Percentiles rank a stretch among this genome's conserved stretches.
Conservation (phyloP, 306 rosid genomes). For the Parietaria judaica region DNA sequence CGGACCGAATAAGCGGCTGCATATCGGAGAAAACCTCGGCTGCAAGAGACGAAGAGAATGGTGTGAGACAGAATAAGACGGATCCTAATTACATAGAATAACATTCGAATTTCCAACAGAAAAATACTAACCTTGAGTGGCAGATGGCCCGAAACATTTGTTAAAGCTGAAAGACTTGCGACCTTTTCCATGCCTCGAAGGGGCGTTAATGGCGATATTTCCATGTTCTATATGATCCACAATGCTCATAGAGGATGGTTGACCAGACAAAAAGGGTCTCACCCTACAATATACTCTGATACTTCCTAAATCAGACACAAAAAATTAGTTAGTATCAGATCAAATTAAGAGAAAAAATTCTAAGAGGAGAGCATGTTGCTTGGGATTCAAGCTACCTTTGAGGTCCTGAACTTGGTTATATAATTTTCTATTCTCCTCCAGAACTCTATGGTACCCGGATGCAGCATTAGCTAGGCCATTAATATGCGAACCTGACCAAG, state of each 20-base stretch:
- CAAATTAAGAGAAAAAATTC: background rate
- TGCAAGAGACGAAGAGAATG: constrained; percentile 21
- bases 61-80: constrained; percentile 1
- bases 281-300: constrained; percentile 96
- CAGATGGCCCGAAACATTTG: constrained; percentile 81
- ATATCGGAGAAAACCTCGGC: constrained; percentile 81
- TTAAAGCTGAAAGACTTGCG: constrained; percentile 68
- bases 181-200: constrained; percentile 77
- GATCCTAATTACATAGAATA: constrained; percentile 8
- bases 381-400: constrained; percentile 46
- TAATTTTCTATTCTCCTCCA: constrained; percentile 84
- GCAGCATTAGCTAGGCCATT: constrained; percentile 87
- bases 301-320: constrained; percentile 58
- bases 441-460: constrained; percentile 86
- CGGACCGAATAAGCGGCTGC: constrained; percentile 86
- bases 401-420: constrained; percentile 97
- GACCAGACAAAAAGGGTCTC: constrained; percentile 74
- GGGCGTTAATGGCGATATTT: constrained; percentile 55
- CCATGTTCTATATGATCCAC: constrained; percentile 84
- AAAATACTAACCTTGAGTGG: constrained; percentile 64
- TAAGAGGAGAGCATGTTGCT: constrained; percentile 1
- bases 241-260: constrained; percentile 45
- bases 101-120: constrained; percentile 10
- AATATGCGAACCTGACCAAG: constrained; percentile 53
- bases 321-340: background rate